These are phyloP conservation scores for Diaporthe capsici DNA, from an alignment of 2,329 filamentous ascomycete genomes.

Conservation along the genomic window DNA sequence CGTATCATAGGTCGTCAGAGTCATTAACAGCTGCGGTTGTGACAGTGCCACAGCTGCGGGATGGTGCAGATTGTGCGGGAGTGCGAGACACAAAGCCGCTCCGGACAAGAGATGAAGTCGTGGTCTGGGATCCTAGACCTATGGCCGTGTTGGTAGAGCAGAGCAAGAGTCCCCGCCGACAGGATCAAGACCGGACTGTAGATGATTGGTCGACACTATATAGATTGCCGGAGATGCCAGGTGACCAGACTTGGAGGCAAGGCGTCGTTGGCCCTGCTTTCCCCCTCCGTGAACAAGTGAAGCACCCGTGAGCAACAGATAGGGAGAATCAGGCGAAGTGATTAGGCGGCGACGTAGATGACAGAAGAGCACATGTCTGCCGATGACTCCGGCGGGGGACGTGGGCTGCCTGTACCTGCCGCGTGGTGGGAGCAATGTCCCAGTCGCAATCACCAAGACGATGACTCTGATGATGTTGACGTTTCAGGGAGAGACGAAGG, in stretches of 20 bases:
- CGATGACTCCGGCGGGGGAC: constrained; percentile 12
- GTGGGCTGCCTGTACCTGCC: not conserved
- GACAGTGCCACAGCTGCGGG: constrained; percentile 25
- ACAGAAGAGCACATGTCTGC: constrained; percentile 22
- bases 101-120: constrained; percentile 19
- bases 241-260: not conserved
- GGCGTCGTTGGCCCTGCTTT: constrained; percentile 7
- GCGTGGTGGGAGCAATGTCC: not conserved
- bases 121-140: not conserved
- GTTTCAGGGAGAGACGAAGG: constrained; percentile 2
- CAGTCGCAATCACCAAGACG: constrained; percentile 12
- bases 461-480: constrained; percentile 14
- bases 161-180: not conserved
- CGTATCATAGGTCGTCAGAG: not conserved
- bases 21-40: not conserved
- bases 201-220: constrained; percentile 28
- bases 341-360: constrained; percentile 11
- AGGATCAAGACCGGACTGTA: not conserved
- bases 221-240: constrained; percentile 9
- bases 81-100: constrained; percentile 5
- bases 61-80: constrained; percentile 25
- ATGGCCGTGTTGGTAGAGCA: constrained; percentile 7
- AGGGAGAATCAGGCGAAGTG: not conserved
- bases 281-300: not conserved
- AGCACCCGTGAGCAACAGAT: not conserved